A percentile compares a stretch with the other conserved stretches of the same genome.
phyloP scores from a whole-genome alignment of 371 early-diverging fungal species.

The Mortierella sp. region DNA sequence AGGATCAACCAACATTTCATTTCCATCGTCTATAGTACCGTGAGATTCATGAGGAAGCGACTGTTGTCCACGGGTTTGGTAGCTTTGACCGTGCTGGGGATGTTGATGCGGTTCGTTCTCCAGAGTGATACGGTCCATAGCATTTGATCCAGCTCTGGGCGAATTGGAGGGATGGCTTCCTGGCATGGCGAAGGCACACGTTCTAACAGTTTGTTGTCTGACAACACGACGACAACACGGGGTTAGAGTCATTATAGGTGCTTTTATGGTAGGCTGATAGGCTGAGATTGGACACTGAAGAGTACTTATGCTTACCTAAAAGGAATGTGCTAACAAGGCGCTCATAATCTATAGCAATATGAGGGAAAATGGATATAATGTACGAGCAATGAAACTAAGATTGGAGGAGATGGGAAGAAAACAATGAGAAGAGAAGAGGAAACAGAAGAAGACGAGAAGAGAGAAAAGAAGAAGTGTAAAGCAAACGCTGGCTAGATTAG shows the following conservation, averaged over 20 bases:
- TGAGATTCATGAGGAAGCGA: background rate
- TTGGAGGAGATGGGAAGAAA: background rate
- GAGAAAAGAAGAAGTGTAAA: background rate
- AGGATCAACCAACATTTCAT: background rate
- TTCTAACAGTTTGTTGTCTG: background rate
- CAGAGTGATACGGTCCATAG: background rate
- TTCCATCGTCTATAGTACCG: background rate
- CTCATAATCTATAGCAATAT: background rate
- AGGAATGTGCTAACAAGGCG: background rate
- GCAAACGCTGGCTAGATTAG: background rate
- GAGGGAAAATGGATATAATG: background rate
- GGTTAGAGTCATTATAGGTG: too few relatives aligned
- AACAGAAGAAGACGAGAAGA: too few relatives aligned
- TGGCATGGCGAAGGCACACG: constrained; percentile 16
- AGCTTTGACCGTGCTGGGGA: background rate
- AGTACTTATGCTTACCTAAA: too few relatives aligned
- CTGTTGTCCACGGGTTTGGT: background rate
- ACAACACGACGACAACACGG: too few relatives aligned
- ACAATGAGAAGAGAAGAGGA: constrained; percentile 5
- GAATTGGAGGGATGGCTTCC: constrained; percentile 34
- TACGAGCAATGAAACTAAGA: background rate
- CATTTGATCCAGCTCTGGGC: constrained; percentile 7
- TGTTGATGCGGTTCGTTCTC: background rate
- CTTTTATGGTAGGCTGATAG: background rate
- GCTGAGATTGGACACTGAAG: background rate